Percentiles rank a stretch among this genome's conserved stretches.
phyloP scores from a whole-genome alignment of 2,329 filamentous ascomycete species.

The Diaporthe citri region DNA sequence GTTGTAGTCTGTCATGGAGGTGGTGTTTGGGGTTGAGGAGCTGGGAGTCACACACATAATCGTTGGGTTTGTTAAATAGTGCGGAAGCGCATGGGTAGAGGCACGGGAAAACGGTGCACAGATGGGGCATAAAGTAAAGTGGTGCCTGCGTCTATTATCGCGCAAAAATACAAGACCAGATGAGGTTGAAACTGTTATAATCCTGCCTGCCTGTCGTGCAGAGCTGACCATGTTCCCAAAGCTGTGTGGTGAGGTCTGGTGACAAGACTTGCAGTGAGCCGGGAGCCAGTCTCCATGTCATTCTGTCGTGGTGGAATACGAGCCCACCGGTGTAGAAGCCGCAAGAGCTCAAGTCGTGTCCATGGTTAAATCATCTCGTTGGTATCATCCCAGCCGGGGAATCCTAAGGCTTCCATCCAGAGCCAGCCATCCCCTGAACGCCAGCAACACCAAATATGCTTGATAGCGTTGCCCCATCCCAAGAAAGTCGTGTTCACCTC shows the following conservation, averaged over 20 bases:
- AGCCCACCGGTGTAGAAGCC: not conserved
- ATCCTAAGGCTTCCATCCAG: not conserved
- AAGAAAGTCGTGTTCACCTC: constrained; percentile 44
- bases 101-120: constrained; percentile 22
- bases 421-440: constrained; percentile 27
- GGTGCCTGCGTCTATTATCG: constrained; percentile 25
- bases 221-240: not conserved
- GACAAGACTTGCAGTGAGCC: not conserved
- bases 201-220: not conserved
- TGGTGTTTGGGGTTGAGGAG: constrained; percentile 18
- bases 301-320: not conserved
- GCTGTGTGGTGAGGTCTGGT: not conserved
- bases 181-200: not conserved
- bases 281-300: not conserved
- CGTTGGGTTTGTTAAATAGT: constrained; percentile 26
- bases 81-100: constrained; percentile 24
- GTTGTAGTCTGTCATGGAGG: constrained; percentile 30
- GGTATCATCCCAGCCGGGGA: constrained; percentile 31
- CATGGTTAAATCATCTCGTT: not conserved
- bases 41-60: constrained; percentile 7
- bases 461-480: not conserved
- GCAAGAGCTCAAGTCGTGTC: not conserved
- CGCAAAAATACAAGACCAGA: constrained; percentile 23
- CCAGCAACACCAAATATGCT: constrained; percentile 31
- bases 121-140: constrained; percentile 27